These are phyloP conservation scores for Hygrophorus pudorinus DNA, from an alignment of 768 basidiomycete genomes.

Conservation along the genomic window DNA sequence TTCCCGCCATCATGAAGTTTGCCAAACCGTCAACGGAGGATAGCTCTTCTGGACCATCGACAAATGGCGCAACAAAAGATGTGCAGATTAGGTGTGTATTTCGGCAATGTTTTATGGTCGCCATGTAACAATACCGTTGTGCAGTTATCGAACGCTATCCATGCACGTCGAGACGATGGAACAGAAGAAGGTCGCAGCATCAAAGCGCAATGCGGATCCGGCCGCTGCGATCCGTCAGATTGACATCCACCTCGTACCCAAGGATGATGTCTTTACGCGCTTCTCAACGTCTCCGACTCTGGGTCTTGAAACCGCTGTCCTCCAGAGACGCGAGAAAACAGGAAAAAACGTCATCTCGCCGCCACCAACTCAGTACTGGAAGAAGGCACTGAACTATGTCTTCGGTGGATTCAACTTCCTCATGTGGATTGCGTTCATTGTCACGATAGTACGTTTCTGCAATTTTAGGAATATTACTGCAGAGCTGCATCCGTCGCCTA, in stretches of 20 bases:
- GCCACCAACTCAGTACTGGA: constrained; percentile 34
- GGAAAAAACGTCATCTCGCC: constrained; percentile 42
- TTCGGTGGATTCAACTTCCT: constrained; percentile 51
- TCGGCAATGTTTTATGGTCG: too few relatives aligned
- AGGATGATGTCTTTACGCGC: constrained; percentile 32
- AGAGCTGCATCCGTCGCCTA: constrained; percentile 15
- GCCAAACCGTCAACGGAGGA: too few relatives aligned
- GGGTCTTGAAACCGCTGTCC: constrained; percentile 39
- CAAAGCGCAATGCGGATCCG: constrained; percentile 17
- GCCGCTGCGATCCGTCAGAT: constrained; percentile 31
- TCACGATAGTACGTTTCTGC: constrained; percentile 26
- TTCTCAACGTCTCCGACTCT: constrained; percentile 30
- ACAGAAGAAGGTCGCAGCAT: background rate
- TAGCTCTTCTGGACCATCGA: too few relatives aligned
- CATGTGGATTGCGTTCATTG: constrained; percentile 45
- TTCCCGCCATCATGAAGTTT: too few relatives aligned
- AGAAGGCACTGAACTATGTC: constrained; percentile 41
- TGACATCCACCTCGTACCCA: constrained; percentile 35
- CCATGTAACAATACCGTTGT: too few relatives aligned
- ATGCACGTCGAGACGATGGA: background rate
- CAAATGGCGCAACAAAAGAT: too few relatives aligned
- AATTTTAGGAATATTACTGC: background rate
- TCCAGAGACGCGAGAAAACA: constrained; percentile 26
- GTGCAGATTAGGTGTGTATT: too few relatives aligned
- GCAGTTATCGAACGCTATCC: constrained; percentile 7